Evolutionary conservation across 225 moss, liverwort and hornwort species (phyloP), one percentile per base, ranked within the genome.

Genomic region (Marchantia polymorpha): DNA sequence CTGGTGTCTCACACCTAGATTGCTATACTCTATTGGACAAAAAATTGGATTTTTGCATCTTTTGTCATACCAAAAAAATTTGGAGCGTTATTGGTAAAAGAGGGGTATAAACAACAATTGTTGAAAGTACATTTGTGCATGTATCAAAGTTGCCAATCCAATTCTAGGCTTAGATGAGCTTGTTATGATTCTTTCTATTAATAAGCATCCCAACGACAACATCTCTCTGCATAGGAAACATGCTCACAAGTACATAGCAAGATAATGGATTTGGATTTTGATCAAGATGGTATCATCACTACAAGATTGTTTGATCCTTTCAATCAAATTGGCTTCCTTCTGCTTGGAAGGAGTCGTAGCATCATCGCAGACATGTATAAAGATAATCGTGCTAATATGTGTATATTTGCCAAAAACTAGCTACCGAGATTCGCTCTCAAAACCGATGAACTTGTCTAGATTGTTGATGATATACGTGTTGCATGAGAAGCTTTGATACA

Each of bases 341-440:
- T n/a, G n/a, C 85, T 99, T 77, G 97, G 97, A 79, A 99, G 94
- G 79, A 92, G 97, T 67, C 94, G 97, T 66, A 94, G 97, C 84
- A 99, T 99, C 61, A 99, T 99, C 54, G 93, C 91, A 47, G 97
- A 93, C 59, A 99, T 99, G 97, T 88, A 95, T 79, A 92, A 93
- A 82, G 93, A 89, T 60, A 99, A 94, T 12, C 91, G 92, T 52
- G 97, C 97, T 19, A 99, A 94, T 15, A 99, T 99, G 77, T 95
- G 97, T 25, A 93, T 99, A 76, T 86, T 99, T 76, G 92, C 97
- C 6, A 99, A 99, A 82, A 93, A 99, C 68, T 91, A 87, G 70
- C 87, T 99, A 39, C 97, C 97, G 74, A 92, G 91, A 79, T 99
- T 94, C 82, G 95, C 97, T 59, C 78, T 87, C 55, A 95, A 99